A percentile compares a stretch with the other conserved stretches of the same genome.
Evolutionary conservation across 2,329 filamentous ascomycete genomes (phyloP).

Genomic region (Alternaria ethzedia): DNA sequence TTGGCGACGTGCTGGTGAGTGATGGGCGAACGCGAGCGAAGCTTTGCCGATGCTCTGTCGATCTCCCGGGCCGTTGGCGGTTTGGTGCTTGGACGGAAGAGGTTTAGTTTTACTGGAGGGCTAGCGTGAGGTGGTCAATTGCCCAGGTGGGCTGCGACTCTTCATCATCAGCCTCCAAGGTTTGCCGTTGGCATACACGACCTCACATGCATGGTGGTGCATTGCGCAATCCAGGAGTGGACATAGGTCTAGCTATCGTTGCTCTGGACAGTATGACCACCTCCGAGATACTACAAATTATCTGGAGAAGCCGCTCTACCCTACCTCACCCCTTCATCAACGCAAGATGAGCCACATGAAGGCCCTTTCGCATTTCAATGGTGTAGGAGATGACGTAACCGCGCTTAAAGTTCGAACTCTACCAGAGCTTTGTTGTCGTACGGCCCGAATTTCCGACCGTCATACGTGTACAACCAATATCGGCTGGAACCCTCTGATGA

Average conservation of each 20-base stretch:
- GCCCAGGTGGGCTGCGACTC: not conserved
- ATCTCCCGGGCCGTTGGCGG: conserved; percentile 9
- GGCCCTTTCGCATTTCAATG: not conserved
- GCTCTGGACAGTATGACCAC: not conserved
- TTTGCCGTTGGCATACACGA: not conserved
- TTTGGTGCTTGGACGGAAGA: conserved; percentile 5
- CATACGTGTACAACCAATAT: not conserved
- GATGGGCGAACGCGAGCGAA: not conserved
- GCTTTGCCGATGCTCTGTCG: conserved; percentile 7
- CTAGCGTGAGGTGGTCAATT: not conserved
- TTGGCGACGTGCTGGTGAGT: not conserved
- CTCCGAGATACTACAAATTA: not conserved
- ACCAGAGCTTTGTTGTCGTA: not conserved
- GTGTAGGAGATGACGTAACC: too few species aligned
- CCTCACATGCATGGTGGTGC: not conserved
- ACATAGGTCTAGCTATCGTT: not conserved
- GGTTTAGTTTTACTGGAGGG: not conserved
- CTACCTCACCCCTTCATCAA: not conserved
- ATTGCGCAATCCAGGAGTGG: not conserved
- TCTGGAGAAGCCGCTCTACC: not conserved
- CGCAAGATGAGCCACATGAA: not conserved
- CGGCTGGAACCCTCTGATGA: not conserved
- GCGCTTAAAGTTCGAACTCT: not conserved
- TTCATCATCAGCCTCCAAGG: not conserved
- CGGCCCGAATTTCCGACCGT: not conserved